Evolutionary conservation across 2,329 filamentous ascomycete genomes (phyloP).

Genomic region (Aureobasidium sp.): DNA sequence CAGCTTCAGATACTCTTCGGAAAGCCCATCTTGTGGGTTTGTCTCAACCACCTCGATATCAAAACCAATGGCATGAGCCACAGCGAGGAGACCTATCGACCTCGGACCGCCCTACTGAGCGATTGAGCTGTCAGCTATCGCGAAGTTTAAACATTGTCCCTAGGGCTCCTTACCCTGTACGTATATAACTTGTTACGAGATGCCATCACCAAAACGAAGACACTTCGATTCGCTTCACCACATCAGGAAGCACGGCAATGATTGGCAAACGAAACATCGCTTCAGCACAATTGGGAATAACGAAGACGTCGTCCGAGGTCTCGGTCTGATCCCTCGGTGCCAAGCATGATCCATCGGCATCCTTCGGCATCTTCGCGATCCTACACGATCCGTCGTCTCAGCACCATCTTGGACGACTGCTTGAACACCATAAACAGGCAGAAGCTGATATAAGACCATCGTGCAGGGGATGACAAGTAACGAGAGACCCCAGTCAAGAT

Average conservation of each 20-base stretch:
- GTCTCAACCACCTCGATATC: conserved; percentile 77
- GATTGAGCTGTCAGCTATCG: background rate
- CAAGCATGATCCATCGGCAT: conserved; percentile 2
- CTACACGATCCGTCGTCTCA: background rate
- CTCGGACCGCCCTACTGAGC: conserved; percentile 69
- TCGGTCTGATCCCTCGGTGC: background rate
- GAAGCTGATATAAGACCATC: background rate
- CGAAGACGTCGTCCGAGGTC: background rate
- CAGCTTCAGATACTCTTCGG: conserved; percentile 70
- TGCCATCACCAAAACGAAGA: background rate
- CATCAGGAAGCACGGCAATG: background rate
- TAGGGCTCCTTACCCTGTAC: background rate
- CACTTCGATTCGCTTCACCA: no score
- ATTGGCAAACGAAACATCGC: background rate
- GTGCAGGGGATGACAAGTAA: background rate
- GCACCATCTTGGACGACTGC: background rate
- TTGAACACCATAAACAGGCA: background rate
- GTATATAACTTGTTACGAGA: background rate
- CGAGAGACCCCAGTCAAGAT: background rate
- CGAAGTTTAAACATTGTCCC: no score
- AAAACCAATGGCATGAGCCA: conserved; percentile 94
- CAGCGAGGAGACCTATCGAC: conserved; percentile 77
- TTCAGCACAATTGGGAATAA: background rate
- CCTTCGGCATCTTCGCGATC: background rate
- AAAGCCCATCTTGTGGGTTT: conserved; percentile 54